These are phyloP conservation scores for Laetiporus sulphureus DNA, from an alignment of 1,284 basidiomycete genomes.

Conservation along the genomic window DNA sequence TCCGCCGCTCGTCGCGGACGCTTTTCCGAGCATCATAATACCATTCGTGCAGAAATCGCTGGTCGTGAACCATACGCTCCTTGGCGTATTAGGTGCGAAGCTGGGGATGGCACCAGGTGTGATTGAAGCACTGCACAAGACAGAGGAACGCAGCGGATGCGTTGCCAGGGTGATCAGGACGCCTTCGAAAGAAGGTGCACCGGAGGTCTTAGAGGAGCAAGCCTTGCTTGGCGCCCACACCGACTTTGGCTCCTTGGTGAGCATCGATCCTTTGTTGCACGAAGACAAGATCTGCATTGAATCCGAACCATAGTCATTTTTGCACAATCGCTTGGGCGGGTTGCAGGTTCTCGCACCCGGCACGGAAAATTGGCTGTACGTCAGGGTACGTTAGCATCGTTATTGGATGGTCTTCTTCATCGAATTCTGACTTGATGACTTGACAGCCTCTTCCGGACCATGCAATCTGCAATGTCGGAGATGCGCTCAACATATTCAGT, in stretches of 20 bases:
- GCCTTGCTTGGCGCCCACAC: slow-evolving; percentile 8
- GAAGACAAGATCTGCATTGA: neutral
- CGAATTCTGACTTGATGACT: neutral
- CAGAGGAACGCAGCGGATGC: slow-evolving; percentile 5
- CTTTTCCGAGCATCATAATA: slow-evolving; percentile 13
- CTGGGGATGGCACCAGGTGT: slow-evolving; percentile 21
- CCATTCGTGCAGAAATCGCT: slow-evolving; percentile 20
- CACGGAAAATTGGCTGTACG: slow-evolving; percentile 7
- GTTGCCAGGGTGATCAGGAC: slow-evolving; percentile 5
- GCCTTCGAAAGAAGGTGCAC: neutral
- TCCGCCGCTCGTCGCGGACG: slow-evolving; percentile 16
- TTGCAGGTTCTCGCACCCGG: slow-evolving; percentile 9
- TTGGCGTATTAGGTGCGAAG: slow-evolving; percentile 20
- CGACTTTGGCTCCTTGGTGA: slow-evolving; percentile 9
- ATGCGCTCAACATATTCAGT: slow-evolving; percentile 50
- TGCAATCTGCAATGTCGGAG: slow-evolving; percentile 56
- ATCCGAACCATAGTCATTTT: slow-evolving; percentile 2
- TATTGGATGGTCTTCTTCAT: neutral
- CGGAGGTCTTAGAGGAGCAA: slow-evolving; percentile 3
- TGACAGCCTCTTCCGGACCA: slow-evolving; percentile 49
- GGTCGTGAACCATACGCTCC: slow-evolving; percentile 21
- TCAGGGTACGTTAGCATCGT: slow-evolving; percentile 4
- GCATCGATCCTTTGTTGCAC: neutral
- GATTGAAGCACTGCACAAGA: slow-evolving; percentile 1
- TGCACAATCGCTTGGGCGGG: slow-evolving; percentile 9